Evolutionary conservation across 345 rosid species (phyloP).

Genomic region (Fremontodendron californicum): DNA sequence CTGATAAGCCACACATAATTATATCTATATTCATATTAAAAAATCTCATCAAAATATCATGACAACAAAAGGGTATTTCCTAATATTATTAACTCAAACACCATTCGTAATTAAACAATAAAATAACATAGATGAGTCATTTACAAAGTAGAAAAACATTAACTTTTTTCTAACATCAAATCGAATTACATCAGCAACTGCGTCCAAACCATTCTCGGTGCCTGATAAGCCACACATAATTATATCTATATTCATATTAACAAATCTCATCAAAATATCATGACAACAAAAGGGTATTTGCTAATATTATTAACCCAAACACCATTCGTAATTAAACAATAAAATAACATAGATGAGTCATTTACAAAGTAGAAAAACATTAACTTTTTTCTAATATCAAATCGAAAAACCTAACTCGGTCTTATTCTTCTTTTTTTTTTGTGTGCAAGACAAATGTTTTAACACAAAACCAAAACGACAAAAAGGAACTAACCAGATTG

Average conservation of each 20-base stretch:
- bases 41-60: background rate
- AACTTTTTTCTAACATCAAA: background rate
- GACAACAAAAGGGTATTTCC: background rate
- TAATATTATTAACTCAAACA: background rate
- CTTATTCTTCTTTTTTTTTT: background rate
- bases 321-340: background rate
- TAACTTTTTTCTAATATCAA: background rate
- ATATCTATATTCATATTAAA: background rate
- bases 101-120: background rate
- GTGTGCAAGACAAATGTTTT: background rate
- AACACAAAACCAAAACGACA: background rate
- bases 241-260: background rate
- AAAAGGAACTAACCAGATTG: background rate
- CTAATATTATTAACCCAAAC: background rate
- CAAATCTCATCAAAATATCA: background rate
- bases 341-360: background rate
- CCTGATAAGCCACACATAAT: constrained; percentile 1
- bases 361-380: background rate
- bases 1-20: background rate
- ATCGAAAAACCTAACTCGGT: background rate
- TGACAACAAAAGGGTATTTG: background rate
- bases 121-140: background rate
- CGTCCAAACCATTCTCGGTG: constrained; percentile 5
- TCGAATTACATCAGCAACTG: constrained; percentile 28
- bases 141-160: background rate